These are phyloP conservation scores for Myriosclerotinia curreyana DNA, from an alignment of 2,329 filamentous ascomycete genomes.

Conservation along the genomic window DNA sequence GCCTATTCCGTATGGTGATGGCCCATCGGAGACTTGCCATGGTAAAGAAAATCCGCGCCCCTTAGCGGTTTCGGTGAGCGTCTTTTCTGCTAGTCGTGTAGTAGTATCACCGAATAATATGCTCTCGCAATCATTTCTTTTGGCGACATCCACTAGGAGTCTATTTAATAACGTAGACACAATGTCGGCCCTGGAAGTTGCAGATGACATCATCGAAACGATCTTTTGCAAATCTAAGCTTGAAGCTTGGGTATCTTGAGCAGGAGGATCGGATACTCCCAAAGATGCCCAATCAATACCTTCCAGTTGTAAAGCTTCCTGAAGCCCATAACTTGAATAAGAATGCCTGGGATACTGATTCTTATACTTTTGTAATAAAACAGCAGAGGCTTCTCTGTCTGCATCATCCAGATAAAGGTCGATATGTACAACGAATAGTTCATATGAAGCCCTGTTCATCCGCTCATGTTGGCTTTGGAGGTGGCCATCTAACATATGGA, in stretches of 20 bases:
- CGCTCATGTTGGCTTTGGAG: slow-evolving; percentile 62
- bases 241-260: slow-evolving; percentile 26
- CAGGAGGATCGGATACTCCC: slow-evolving; percentile 24
- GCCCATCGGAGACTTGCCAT: slow-evolving; percentile 76
- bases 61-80: slow-evolving; percentile 84
- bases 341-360: slow-evolving; percentile 62
- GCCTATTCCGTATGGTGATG: slow-evolving; percentile 32
- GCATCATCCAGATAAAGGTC: slow-evolving; percentile 37
- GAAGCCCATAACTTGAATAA: slow-evolving; percentile 63
- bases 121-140: slow-evolving; percentile 58
- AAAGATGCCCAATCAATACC: slow-evolving; percentile 55
- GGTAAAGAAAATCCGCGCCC: slow-evolving; percentile 82
- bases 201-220: slow-evolving; percentile 58
- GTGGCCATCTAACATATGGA: slow-evolving; percentile 72
- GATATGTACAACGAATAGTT: slow-evolving; percentile 57
- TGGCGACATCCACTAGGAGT: slow-evolving; percentile 65
- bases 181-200: slow-evolving; percentile 74
- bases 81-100: slow-evolving; percentile 80
- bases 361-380: slow-evolving; percentile 48
- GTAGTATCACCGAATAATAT: slow-evolving; percentile 84
- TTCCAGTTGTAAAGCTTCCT: slow-evolving; percentile 53
- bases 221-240: slow-evolving; percentile 47
- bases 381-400: slow-evolving; percentile 33
- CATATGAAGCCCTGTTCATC: slow-evolving; percentile 64
- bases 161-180: slow-evolving; percentile 67